Base-by-base conservation (phyloP, 768 basidiomycete genomes). In the Kwoniella bestiolae region DNA sequence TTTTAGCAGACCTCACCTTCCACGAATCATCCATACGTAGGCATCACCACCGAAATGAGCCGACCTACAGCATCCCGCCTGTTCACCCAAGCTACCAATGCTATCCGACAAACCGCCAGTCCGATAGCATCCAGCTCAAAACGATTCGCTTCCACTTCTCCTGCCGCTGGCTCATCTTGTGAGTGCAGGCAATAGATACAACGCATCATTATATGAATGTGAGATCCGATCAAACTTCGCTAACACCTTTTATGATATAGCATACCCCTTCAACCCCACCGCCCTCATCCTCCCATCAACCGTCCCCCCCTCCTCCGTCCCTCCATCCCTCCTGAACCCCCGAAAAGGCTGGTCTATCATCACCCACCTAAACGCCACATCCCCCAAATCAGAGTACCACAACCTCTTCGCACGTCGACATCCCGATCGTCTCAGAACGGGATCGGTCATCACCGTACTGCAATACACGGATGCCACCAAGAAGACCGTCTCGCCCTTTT, bases 401-500 rank as follows among this genome's bases (percentile, higher is more conserved):
- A 86, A 85, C 50, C 83, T 90, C 60, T 96, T 97, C 82, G 87
- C 88, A 38, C 84, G 88, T 55, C 84, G 86, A 44, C 89, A 90
- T 56, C 86, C 87, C 0, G 83, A 86, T 45, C 86, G 90, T 69
- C 83, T 95, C 41, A 83, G 84, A 14, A 89, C 92, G 21, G 95
- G 95, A 1, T 91, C 91, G n/a, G 89, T 97, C 69, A 80, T 98
- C 67, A 88, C 88, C 29, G 88, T 94, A 71, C 86, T 86, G 49
- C 71, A 74, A 28, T 80, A 72, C 56, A 87, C 89, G 41, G 86
- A 88, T 61, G 87, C 92, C 65, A 88, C 91, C 5, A 90, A 91
- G 8, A 90, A 87, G 16, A 82, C 85, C 12, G 69, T 77, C 11
- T 73, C 79, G 14, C 56, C 73, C 21, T 98, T 97, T 82, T 91